Conservation (phyloP, 768 basidiomycete genomes). For the Lentinula aciculospora region DNA sequence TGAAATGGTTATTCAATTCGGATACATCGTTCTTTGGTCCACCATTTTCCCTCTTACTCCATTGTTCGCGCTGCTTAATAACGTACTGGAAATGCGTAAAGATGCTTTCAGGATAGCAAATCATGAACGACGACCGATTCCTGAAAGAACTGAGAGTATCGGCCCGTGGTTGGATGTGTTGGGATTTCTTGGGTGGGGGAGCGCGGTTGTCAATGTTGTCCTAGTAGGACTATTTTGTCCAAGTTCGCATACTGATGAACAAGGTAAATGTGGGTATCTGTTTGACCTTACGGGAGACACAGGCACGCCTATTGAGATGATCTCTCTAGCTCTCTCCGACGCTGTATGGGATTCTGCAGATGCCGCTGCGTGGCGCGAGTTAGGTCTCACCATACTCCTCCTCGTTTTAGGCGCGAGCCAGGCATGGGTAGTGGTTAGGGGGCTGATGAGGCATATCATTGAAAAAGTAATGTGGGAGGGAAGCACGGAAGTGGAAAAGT, state of each 20-base stretch:
- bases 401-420: conserved; percentile 85
- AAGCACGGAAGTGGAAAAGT: conserved; percentile 57
- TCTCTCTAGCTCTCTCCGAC: background rate
- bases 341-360: conserved; percentile 5
- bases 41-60: conserved; percentile 93
- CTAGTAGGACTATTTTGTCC: conserved; percentile 88
- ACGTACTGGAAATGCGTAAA: conserved; percentile 84
- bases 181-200: conserved; percentile 85
- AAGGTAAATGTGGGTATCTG: background rate
- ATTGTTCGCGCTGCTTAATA: conserved; percentile 86
- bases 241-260: conserved; percentile 5
- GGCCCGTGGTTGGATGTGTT: conserved; percentile 93
- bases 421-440: conserved; percentile 67
- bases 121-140: conserved; percentile 80
- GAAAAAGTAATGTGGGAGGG: conserved; percentile 76
- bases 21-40: conserved; percentile 88
- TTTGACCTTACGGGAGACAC: background rate
- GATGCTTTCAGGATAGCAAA: conserved; percentile 95
- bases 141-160: conserved; percentile 83
- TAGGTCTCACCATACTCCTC: conserved; percentile 59
- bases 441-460: conserved; percentile 59
- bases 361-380: conserved; percentile 36
- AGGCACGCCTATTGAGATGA: background rate
- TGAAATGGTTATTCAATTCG: conserved; percentile 97
- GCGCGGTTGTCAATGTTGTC: conserved; percentile 82